Conservation (phyloP, 1,284 basidiomycete genomes). For the Apiotrichum laibachii region DNA sequence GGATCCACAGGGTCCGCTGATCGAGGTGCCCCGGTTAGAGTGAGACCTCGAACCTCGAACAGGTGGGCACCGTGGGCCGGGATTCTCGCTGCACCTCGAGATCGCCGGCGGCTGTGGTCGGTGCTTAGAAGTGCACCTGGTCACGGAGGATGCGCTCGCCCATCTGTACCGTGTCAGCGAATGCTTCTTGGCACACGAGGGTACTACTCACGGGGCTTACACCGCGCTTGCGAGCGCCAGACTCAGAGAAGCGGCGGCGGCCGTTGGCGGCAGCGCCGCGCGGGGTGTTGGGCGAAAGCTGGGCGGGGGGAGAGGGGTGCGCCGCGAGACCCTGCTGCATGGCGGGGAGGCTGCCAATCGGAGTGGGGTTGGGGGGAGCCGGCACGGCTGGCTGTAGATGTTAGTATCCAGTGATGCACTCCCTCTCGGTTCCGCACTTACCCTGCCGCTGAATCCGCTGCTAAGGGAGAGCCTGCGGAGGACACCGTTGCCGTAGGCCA, state of each 20-base stretch:
- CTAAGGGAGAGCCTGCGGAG: constrained; percentile 41
- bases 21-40: neutral
- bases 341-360: constrained; percentile 13
- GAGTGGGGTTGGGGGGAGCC: constrained; percentile 20
- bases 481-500: constrained; percentile 43
- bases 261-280: constrained; percentile 2
- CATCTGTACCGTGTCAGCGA: constrained; percentile 32
- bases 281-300: neutral
- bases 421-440: constrained; percentile 19
- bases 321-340: constrained; percentile 12
- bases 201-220: constrained; percentile 44
- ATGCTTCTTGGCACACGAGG: neutral
- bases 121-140: constrained; percentile 40
- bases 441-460: constrained; percentile 27
- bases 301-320: constrained; percentile 18
- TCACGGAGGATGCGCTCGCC: constrained; percentile 46
- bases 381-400: constrained; percentile 1
- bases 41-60: neutral
- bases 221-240: constrained; percentile 34
- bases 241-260: constrained; percentile 36
- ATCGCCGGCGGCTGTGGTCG: neutral
- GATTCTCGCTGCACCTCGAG: neutral
- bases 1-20: too few species aligned
- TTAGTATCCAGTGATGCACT: neutral
- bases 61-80: too few species aligned